These are phyloP conservation scores for Trichoderma reesei DNA, from an alignment of 495 filamentous ascomycete genomes.

Conservation along the genomic window DNA sequence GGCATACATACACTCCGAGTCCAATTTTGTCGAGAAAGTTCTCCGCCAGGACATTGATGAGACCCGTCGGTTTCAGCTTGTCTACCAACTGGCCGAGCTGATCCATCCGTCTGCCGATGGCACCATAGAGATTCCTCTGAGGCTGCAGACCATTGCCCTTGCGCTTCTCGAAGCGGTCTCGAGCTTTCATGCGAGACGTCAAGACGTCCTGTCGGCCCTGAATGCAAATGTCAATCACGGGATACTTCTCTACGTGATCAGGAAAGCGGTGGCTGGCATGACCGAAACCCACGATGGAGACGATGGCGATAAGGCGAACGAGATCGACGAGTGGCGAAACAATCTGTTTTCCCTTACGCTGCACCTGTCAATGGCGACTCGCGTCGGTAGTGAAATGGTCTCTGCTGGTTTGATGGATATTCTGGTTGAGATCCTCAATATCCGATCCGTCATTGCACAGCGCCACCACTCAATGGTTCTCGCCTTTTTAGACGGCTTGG, in stretches of 20 bases:
- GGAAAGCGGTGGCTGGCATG: slow-evolving; percentile 80
- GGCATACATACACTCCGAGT: slow-evolving; percentile 76
- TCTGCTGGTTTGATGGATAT: slow-evolving; percentile 80
- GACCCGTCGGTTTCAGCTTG: slow-evolving; percentile 77
- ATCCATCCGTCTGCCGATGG: slow-evolving; percentile 67
- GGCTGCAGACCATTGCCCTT: slow-evolving; percentile 76
- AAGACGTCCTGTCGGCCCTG: slow-evolving; percentile 76
- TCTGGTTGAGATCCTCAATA: slow-evolving; percentile 77
- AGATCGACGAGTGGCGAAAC: slow-evolving; percentile 80
- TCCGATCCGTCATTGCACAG: slow-evolving; percentile 73
- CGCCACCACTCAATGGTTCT: slow-evolving; percentile 72
- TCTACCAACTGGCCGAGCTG: slow-evolving; percentile 85
- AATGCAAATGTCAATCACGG: slow-evolving; percentile 94
- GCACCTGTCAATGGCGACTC: slow-evolving; percentile 58
- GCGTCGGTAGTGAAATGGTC: slow-evolving; percentile 66
- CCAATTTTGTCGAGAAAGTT: slow-evolving; percentile 70
- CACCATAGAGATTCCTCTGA: slow-evolving; percentile 53
- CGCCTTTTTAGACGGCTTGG: slow-evolving; percentile 73
- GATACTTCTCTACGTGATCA: slow-evolving; percentile 84
- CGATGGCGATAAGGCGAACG: slow-evolving; percentile 43
- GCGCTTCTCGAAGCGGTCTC: slow-evolving; percentile 70
- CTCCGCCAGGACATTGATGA: slow-evolving; percentile 84
- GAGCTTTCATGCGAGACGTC: slow-evolving; percentile 62
- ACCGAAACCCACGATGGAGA: slow-evolving; percentile 46
- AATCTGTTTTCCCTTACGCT: slow-evolving; percentile 72